Evolutionary conservation across 805 yeast species (phyloP), one percentile per base, ranked within the genome.

Genomic region (Saccharomycopsis selenospora): DNA sequence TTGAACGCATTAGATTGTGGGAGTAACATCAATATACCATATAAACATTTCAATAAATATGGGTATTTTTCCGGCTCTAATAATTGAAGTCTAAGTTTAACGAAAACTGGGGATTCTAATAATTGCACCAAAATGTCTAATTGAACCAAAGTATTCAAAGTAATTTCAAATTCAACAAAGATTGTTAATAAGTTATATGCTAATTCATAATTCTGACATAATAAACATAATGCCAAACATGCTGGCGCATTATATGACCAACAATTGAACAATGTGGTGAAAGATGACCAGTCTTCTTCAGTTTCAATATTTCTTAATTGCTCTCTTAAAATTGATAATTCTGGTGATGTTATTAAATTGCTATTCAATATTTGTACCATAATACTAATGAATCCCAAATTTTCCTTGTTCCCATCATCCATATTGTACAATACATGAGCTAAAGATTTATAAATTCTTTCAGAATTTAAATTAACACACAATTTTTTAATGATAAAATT

Each of bases 221-320:
- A 68, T 33, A 93, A 69, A 57, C 97, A 89, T 18, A 93, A 71
- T 1, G 95, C 81, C 38, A 93, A 68, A 0, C 90, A 85, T 3
- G 97, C 90, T 1, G 95, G 89, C 0, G 96, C 81, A 61, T 88
- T 91, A 52, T 83, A 82, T 55, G 95, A 81, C 99, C 99, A 93
- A 50, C 95, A 80, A 59, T 79, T 80, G 66, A 91, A 93, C 48
- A 93, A 68, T 0, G 82, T 69, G 24, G 84, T 74, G 61, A 93
- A 93, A 36, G 90, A 70, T 20, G 71, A 64, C 70, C 82, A 78
- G 49, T 86, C 93, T 30, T 77, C 80, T 22, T 69, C 55, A 30
- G 75, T 73, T 46, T 82, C 86, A n/a, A 81, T 65, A 61, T 65
- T 73, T 62, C 80, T 72, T 45, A 91, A 67, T 57, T 84, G 77